Evolutionary conservation across 345 rosid species (phyloP).

Genomic region (Xanthoceras sorbifolium): DNA sequence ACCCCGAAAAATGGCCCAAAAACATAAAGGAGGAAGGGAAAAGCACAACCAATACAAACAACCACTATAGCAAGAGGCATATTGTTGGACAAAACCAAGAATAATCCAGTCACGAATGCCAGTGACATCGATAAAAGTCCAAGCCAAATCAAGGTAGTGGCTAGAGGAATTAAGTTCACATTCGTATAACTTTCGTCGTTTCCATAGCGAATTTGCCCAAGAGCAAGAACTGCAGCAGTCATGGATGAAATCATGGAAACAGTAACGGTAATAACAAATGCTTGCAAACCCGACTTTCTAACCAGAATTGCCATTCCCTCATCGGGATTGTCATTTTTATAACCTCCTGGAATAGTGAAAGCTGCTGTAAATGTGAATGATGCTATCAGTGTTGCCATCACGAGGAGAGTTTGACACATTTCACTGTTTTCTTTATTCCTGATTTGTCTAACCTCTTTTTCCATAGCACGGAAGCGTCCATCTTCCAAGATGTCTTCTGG

Average conservation of each 20-base stretch:
- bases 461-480: too few relatives aligned
- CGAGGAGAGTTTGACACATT: slow-evolving; percentile 12
- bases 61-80: neutral
- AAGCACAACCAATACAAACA: neutral
- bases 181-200: too few relatives aligned
- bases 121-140: slow-evolving; percentile 19
- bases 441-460: too few relatives aligned
- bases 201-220: neutral
- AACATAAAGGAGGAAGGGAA: neutral
- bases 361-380: slow-evolving; percentile 27
- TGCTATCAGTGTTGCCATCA: slow-evolving; percentile 25
- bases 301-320: slow-evolving; percentile 8
- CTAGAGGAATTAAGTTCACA: too few relatives aligned
- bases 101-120: slow-evolving; percentile 23
- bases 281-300: slow-evolving; percentile 9
- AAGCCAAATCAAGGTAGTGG: neutral
- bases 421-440: neutral
- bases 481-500: too few relatives aligned
- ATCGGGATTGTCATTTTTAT: neutral
- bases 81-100: neutral
- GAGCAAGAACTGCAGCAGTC: slow-evolving; percentile 4
- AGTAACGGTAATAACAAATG: slow-evolving; percentile 13
- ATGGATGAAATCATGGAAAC: slow-evolving; percentile 20
- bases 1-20: too few relatives aligned
- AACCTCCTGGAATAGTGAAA: slow-evolving; percentile 25